Evolutionary conservation across 805 yeast species (phyloP).

Genomic region (Candida germanica): DNA sequence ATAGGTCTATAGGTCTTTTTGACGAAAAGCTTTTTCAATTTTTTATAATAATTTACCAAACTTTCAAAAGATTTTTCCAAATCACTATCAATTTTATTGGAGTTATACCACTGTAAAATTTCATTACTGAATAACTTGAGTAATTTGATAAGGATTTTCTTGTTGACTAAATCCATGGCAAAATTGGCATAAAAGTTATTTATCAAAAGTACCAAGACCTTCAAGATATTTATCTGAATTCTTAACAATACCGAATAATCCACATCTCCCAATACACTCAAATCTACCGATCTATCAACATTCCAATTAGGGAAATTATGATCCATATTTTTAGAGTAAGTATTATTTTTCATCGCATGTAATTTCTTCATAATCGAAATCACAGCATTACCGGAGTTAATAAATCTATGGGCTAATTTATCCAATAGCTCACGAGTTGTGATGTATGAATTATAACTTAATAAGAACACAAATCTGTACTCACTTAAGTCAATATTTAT

Average conservation of each 20-base stretch:
- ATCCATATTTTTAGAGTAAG: slow-evolving; percentile 9
- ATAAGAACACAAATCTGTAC: slow-evolving; percentile 39
- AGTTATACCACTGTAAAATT: slow-evolving; percentile 47
- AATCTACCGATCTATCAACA: slow-evolving; percentile 31
- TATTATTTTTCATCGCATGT: slow-evolving; percentile 15
- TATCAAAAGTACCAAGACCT: slow-evolving; percentile 68
- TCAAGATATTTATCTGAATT: slow-evolving; percentile 78
- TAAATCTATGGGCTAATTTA: slow-evolving; percentile 38
- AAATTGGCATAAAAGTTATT: slow-evolving; percentile 74
- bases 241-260: slow-evolving; percentile 69
- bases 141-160: slow-evolving; percentile 58
- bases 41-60: slow-evolving; percentile 52
- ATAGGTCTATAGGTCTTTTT: slow-evolving; percentile 67
- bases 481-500: slow-evolving; percentile 37
- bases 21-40: slow-evolving; percentile 65
- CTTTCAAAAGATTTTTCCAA: slow-evolving; percentile 37
- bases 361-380: slow-evolving; percentile 40
- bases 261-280: slow-evolving; percentile 44
- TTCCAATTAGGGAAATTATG: slow-evolving; percentile 62
- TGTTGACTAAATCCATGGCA: slow-evolving; percentile 60
- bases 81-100: slow-evolving; percentile 34
- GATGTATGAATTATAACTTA: slow-evolving; percentile 40
- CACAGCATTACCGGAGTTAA: slow-evolving; percentile 44
- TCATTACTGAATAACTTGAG: slow-evolving; percentile 68
- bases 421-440: slow-evolving; percentile 39